Evolutionary conservation across 768 basidiomycete genomes (phyloP).

Genomic region (Psilocybe cubensis): DNA sequence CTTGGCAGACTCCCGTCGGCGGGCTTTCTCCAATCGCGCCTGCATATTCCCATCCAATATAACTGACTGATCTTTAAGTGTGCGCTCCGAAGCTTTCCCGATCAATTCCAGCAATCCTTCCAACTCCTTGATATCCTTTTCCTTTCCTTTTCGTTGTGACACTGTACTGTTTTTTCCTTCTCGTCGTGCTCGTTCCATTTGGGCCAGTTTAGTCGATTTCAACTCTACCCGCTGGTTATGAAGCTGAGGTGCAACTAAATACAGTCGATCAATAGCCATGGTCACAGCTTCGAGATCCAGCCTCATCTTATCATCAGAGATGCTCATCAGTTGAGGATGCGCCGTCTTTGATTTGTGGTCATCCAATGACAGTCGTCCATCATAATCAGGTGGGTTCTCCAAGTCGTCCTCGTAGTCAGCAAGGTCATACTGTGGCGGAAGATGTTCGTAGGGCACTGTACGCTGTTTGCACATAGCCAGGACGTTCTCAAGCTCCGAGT

Average conservation of each 20-base stretch:
- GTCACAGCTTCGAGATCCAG: conserved; percentile 86
- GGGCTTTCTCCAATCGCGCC: conserved; percentile 54
- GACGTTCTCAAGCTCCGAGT: conserved; percentile 73
- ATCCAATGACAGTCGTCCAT: conserved; percentile 42
- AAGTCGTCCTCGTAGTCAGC: conserved; percentile 53
- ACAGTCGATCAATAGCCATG: conserved; percentile 87
- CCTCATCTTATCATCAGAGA: conserved; percentile 75
- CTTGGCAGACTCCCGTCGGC: conserved; percentile 64
- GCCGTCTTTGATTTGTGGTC: conserved; percentile 33
- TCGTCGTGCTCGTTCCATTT: conserved; percentile 71
- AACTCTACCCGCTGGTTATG: conserved; percentile 94
- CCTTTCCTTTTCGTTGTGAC: conserved; percentile 40
- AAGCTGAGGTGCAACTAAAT: conserved; percentile 84
- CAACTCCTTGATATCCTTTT: conserved; percentile 56
- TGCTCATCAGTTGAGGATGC: conserved; percentile 28
- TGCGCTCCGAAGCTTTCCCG: conserved; percentile 70
- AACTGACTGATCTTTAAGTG: conserved; percentile 71
- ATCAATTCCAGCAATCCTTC: conserved; percentile 75
- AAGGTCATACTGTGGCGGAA: conserved; percentile 55
- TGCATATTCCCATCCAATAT: conserved; percentile 65
- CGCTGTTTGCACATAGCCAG: conserved; percentile 68
- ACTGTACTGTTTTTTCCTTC: background rate
- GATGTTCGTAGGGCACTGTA: conserved; percentile 39
- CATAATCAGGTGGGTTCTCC: conserved; percentile 62
- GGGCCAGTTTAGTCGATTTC: conserved; percentile 65